Evolutionary conservation across 352 stramenopile species (phyloP).

Genomic region (Achlya hypogyna): DNA sequence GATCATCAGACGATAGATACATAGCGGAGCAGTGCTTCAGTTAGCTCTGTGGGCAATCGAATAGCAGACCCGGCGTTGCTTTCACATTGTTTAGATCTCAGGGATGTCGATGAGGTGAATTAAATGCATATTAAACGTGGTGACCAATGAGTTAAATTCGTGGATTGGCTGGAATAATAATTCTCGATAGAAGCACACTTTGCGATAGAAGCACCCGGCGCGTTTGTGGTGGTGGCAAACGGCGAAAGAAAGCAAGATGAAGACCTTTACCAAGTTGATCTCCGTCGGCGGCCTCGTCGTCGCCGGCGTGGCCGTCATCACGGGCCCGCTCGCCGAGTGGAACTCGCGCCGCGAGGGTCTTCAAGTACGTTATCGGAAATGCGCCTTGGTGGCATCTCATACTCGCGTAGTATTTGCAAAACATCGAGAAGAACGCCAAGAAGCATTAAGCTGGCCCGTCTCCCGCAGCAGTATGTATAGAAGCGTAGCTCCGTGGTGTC

Average conservation of each 20-base stretch:
- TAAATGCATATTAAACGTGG: too few species aligned
- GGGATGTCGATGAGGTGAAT: too few species aligned
- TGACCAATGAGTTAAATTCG: background rate
- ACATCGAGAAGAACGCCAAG: slow-evolving; percentile 19
- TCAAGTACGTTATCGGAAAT: background rate
- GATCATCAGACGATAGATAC: too few species aligned
- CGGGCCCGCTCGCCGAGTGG: slow-evolving; percentile 13
- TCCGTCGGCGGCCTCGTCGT: slow-evolving; percentile 10
- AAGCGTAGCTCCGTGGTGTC: too few species aligned
- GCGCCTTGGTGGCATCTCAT: background rate
- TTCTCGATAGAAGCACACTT: slow-evolving; percentile 14
- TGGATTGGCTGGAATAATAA: background rate
- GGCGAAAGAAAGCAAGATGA: background rate
- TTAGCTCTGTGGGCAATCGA: too few species aligned
- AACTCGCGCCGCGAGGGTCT: slow-evolving; percentile 17
- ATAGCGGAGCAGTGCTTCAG: too few species aligned
- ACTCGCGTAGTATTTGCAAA: slow-evolving; percentile 11
- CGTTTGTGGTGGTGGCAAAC: slow-evolving; percentile 10
- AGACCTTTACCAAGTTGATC: slow-evolving; percentile 21
- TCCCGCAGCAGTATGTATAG: too few species aligned
- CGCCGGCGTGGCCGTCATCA: slow-evolving; percentile 7
- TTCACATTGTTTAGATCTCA: too few species aligned
- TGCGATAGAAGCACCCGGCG: background rate
- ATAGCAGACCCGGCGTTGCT: too few species aligned
- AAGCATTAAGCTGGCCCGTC: slow-evolving; percentile 6